Evolutionary conservation across 495 filamentous ascomycete species (phyloP), one percentile per base, ranked within the genome.

Genomic region (Staphylotrichum tortipilum): DNA sequence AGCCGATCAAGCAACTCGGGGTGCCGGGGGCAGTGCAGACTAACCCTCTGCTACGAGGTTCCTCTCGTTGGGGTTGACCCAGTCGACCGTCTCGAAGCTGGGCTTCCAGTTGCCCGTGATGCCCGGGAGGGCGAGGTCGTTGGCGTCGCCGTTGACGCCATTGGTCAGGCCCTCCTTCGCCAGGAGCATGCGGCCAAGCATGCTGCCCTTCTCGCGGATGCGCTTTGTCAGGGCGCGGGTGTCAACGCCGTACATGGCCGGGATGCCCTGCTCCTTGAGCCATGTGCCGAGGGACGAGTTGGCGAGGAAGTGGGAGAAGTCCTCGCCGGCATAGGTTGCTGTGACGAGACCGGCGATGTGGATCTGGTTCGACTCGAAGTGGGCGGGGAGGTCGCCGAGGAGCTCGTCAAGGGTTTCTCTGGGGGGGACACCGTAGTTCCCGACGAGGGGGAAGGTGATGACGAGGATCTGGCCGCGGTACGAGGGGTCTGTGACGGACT

Each of bases 401-500:
- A 94, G 72, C 57, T 85, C 78, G 62, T 95, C 90, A 67, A 81
- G 77, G 34, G 82, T 78, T 28, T 92, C 84, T 53, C 89, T 76
- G 1, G 87, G 86, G 21, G 92, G 92, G 10, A 96, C 92, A 53
- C 87, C 92, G 69, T 98, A 98, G 75, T 99, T 99, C 53, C 92
- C 92, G 66, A 99, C 95, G 54, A 99, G 72, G 18, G 92, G 92
- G 66, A 94, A 88, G 44, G 92, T 99, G 77, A 99, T 95, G 63
- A 97, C 91, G 58, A 95, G 74, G 52, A 97, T 97, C 74, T 99
- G 94, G 36, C 94, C 94, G 60, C 94, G 89, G 77, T 99, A 99
- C 26, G 92, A 97, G 34, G 92, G 94, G 62, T 97, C 94, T 63
- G 92, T 97, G 80, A 99, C 80, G 34, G 91, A 95, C 73, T 98